Evolutionary conservation across 2,329 filamentous ascomycete species (phyloP).

Genomic region (Aureobasidium sp.): DNA sequence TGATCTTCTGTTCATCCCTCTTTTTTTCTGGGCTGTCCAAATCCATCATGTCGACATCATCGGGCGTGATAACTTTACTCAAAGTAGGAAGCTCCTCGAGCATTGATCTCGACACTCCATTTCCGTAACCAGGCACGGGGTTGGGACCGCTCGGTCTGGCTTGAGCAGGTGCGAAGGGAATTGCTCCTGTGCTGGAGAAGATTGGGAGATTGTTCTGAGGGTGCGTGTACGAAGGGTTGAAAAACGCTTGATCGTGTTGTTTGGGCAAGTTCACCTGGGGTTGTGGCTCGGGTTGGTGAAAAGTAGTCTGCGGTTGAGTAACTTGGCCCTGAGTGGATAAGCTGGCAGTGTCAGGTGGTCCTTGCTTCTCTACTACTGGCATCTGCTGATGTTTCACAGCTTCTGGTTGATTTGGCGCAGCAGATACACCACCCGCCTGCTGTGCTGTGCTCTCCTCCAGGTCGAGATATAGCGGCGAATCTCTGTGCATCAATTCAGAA

Average conservation of each 20-base stretch:
- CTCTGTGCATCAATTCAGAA: background rate
- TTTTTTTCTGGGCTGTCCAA: conserved; percentile 2
- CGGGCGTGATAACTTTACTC: background rate
- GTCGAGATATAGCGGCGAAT: background rate
- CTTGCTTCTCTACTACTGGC: background rate
- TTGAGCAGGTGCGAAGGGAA: conserved; percentile 24
- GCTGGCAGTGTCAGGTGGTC: background rate
- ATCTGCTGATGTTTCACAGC: background rate
- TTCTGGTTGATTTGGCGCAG: background rate
- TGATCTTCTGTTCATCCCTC: background rate
- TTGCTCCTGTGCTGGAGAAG: conserved; percentile 25
- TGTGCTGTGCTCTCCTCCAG: background rate
- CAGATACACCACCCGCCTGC: background rate
- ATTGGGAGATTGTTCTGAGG: conserved; percentile 11
- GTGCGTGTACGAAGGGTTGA: conserved; percentile 10
- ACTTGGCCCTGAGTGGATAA: background rate
- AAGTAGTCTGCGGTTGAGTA: background rate
- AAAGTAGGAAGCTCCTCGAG: conserved; percentile 1
- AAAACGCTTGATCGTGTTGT: background rate
- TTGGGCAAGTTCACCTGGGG: background rate
- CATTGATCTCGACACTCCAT: conserved; percentile 18
- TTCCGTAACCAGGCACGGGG: conserved; percentile 8
- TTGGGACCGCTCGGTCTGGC: background rate
- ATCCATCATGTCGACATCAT: conserved; percentile 10
- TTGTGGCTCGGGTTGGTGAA: background rate